These are phyloP conservation scores for Lasiosphaeria ovina DNA, from an alignment of 495 filamentous ascomycete genomes.

Conservation along the genomic window DNA sequence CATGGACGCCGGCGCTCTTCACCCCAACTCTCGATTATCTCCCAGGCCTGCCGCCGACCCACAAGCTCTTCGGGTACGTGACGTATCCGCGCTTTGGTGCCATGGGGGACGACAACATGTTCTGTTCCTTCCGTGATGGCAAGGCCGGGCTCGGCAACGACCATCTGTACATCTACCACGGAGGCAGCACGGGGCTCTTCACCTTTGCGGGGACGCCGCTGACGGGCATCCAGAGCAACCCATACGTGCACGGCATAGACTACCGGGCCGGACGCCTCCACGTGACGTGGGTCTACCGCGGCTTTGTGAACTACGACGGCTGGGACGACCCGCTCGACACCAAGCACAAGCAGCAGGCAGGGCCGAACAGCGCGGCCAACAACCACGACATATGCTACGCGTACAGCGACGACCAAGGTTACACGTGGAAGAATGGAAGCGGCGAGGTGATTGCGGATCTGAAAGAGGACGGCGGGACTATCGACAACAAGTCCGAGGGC, in stretches of 20 bases:
- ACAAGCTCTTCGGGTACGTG: conserved; percentile 37
- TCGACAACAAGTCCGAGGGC: conserved; percentile 34
- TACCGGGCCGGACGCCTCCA: conserved; percentile 32
- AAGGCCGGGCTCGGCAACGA: conserved; percentile 50
- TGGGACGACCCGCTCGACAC: conserved; percentile 43
- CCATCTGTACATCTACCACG: conserved; percentile 41
- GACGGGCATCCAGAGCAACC: conserved; percentile 45
- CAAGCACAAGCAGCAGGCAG: conserved; percentile 44
- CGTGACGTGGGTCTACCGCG: conserved; percentile 50
- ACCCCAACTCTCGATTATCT: conserved; percentile 36
- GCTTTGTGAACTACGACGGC: conserved; percentile 40
- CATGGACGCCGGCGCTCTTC: conserved; percentile 42
- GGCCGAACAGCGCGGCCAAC: conserved; percentile 44
- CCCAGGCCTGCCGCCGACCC: conserved; percentile 35
- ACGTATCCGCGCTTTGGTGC: conserved; percentile 50
- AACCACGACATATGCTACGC: conserved; percentile 49
- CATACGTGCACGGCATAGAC: conserved; percentile 47
- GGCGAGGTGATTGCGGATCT: conserved; percentile 35
- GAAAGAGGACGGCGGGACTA: conserved; percentile 26
- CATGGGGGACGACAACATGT: conserved; percentile 26
- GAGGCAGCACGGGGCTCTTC: conserved; percentile 22
- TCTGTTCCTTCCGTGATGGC: conserved; percentile 48
- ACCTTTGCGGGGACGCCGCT: conserved; percentile 39
- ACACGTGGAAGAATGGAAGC: conserved; percentile 39
- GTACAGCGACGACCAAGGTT: conserved; percentile 41